Evolutionary conservation across 2,329 filamentous ascomycete species (phyloP).

Genomic region (Dothistroma septosporum): DNA sequence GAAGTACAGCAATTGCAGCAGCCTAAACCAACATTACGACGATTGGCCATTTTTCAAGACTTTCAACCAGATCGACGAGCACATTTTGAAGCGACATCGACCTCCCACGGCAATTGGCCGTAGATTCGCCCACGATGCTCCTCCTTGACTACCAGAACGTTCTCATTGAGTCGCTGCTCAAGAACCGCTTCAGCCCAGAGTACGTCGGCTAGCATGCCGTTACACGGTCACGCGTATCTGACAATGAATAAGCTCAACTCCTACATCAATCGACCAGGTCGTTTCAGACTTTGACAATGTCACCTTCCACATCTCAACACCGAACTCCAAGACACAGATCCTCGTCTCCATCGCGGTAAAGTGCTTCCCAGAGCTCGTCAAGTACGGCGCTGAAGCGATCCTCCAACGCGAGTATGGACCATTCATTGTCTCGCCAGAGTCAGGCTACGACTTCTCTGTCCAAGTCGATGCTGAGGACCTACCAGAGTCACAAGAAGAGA

Average conservation of each 20-base stretch:
- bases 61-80: not conserved
- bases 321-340: constrained; percentile 89
- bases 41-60: not conserved
- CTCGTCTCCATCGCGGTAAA: constrained; percentile 90
- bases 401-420: constrained; percentile 90
- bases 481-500: constrained; percentile 76
- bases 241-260: constrained; percentile 63
- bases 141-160: constrained; percentile 99
- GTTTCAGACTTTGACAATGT: constrained; percentile 99
- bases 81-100: not conserved
- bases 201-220: constrained; percentile 17
- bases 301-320: constrained; percentile 96
- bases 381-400: constrained; percentile 88
- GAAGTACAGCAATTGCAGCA: not conserved
- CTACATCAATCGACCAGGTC: constrained; percentile 90
- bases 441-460: constrained; percentile 94
- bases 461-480: constrained; percentile 83
- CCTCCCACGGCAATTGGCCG: not conserved
- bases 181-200: constrained; percentile 70
- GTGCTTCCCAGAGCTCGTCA: constrained; percentile 87
- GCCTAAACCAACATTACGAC: not conserved
- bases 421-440: constrained; percentile 82
- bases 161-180: constrained; percentile 91
- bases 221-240: constrained; percentile 21
- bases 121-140: constrained; percentile 58